phyloP scores from a whole-genome alignment of 768 basidiomycete genomes.

The Udeniomyces megalosporus region DNA sequence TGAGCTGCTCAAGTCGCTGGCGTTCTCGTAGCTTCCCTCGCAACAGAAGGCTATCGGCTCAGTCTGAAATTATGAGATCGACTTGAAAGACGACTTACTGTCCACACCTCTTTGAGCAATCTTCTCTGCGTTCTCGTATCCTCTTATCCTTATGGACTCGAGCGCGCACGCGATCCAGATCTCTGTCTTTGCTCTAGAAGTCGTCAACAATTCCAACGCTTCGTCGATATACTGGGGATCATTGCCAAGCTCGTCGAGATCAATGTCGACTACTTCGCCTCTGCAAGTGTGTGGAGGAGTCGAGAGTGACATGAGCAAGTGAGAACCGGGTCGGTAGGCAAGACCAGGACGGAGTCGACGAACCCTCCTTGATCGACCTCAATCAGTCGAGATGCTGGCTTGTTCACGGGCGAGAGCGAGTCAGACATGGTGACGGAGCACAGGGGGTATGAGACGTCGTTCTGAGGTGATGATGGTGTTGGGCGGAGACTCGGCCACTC shows the following conservation, averaged over 20 bases:
- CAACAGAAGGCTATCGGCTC: too few relatives aligned
- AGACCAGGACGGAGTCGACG: background rate
- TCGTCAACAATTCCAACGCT: slow-evolving; percentile 32
- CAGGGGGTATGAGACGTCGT: background rate
- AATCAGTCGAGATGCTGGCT: background rate
- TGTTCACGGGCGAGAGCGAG: background rate
- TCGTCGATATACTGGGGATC: slow-evolving; percentile 31
- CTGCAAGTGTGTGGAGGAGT: background rate
- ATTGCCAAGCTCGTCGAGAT: slow-evolving; percentile 70
- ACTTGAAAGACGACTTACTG: slow-evolving; percentile 27
- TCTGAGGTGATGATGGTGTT: background rate
- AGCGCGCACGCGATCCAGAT: slow-evolving; percentile 39
- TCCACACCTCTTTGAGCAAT: slow-evolving; percentile 44
- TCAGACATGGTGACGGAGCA: background rate
- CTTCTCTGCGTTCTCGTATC: slow-evolving; percentile 57
- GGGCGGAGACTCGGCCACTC: too few relatives aligned
- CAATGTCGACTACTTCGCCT: slow-evolving; percentile 68
- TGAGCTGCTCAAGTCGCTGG: too few relatives aligned
- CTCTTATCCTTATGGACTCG: slow-evolving; percentile 41
- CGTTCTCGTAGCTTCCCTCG: too few relatives aligned
- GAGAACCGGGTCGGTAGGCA: background rate
- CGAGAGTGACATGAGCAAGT: background rate
- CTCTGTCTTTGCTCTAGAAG: slow-evolving; percentile 52
- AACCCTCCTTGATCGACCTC: slow-evolving; percentile 5
- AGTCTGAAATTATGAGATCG: background rate